A percentile compares a stretch with the other conserved stretches of the same genome.
These are phyloP conservation scores for Phaeosphaeria sp. DNA, from an alignment of 2,329 filamentous ascomycete genomes.

Conservation along the genomic window DNA sequence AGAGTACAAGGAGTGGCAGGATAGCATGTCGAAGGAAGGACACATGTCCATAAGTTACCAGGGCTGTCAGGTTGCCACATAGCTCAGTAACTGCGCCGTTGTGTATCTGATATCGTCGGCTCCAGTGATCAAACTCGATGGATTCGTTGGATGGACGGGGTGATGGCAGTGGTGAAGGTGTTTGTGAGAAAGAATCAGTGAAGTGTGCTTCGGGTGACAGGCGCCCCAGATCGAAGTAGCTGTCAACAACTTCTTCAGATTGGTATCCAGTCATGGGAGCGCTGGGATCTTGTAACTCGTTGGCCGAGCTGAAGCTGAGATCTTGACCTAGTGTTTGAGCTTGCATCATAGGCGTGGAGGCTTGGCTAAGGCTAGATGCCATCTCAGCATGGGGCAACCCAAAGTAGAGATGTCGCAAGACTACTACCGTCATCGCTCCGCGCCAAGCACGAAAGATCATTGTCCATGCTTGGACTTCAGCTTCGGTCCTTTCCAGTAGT, in stretches of 20 bases:
- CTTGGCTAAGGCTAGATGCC: conserved; percentile 1
- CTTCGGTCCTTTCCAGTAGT: neutral
- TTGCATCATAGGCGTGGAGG: conserved; percentile 10
- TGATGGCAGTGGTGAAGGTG: conserved; percentile 25
- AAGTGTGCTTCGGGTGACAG: conserved; percentile 11
- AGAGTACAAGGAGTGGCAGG: conserved; percentile 26
- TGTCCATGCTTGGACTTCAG: conserved; percentile 8
- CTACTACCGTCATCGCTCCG: conserved; percentile 23
- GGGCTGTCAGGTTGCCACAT: conserved; percentile 5
- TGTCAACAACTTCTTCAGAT: conserved; percentile 4
- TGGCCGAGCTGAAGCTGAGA: conserved; percentile 4
- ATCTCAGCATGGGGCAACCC: conserved; percentile 19
- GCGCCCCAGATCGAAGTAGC: conserved; percentile 4
- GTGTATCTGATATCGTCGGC: conserved; percentile 26
- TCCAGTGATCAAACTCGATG: conserved; percentile 18
- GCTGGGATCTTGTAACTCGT: conserved; percentile 9
- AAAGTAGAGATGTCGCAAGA: conserved; percentile 27
- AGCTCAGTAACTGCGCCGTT: conserved; percentile 23
- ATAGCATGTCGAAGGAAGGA: conserved; percentile 18
- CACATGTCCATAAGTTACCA: conserved; percentile 13
- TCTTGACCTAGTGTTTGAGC: conserved; percentile 1
- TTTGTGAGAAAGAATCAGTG: conserved; percentile 15
- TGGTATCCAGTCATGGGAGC: conserved; percentile 1
- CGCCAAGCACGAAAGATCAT: conserved; percentile 19
- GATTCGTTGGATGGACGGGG: conserved; percentile 8